These are phyloP conservation scores for Sonneratia alba DNA, from an alignment of 345 rosid genomes.

Conservation along the genomic window DNA sequence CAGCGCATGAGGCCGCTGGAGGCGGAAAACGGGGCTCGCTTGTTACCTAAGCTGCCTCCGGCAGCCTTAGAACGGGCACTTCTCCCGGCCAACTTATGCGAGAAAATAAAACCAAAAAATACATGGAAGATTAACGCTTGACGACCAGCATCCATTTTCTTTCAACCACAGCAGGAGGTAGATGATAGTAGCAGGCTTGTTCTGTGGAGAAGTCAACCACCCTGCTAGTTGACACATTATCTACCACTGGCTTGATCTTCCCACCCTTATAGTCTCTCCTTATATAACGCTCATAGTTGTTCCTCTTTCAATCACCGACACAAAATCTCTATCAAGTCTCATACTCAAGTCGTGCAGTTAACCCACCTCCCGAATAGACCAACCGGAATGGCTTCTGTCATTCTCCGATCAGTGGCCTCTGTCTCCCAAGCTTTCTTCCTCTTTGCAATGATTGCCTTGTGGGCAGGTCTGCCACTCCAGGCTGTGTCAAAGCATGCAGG, in stretches of 20 bases:
- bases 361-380: neutral
- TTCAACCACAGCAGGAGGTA: neutral
- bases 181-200: neutral
- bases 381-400: slow-evolving; percentile 14
- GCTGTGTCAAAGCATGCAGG: slow-evolving; percentile 30
- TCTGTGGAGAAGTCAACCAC: neutral
- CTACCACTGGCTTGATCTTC: neutral
- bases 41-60: no score
- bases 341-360: neutral
- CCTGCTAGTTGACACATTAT: neutral
- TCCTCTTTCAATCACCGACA: neutral
- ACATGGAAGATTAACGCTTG: neutral
- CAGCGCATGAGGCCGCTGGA: no score
- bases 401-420: neutral
- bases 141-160: neutral
- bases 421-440: slow-evolving; percentile 8
- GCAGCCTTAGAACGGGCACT: no score
- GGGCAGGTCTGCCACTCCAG: slow-evolving; percentile 12
- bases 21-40: no score
- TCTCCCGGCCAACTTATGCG: no score
- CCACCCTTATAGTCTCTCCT: neutral
- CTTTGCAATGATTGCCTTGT: slow-evolving; percentile 13
- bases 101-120: no score
- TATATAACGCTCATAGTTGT: neutral
- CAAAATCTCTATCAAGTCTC: neutral